These are phyloP conservation scores for Fusarium verrucosum DNA, from an alignment of 2,329 filamentous ascomycete species.

Conservation along the genomic window DNA sequence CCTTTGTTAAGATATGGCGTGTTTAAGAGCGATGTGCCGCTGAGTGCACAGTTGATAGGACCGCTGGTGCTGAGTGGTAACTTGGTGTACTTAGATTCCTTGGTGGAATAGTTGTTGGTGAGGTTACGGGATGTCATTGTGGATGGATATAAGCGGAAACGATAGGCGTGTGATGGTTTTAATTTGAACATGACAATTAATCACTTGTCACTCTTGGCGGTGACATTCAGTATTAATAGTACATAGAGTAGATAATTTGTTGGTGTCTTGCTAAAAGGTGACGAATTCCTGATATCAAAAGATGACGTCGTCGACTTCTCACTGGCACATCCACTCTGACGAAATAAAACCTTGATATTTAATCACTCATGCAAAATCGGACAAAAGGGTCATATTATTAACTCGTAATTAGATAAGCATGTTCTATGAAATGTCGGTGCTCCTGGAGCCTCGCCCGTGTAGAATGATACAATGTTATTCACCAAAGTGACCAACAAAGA, in stretches of 20 bases:
- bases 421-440: slow-evolving; percentile 55
- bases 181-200: slow-evolving; percentile 17
- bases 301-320: slow-evolving; percentile 35
- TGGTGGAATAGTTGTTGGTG: slow-evolving; percentile 16
- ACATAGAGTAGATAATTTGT: too few relatives aligned
- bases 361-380: slow-evolving; percentile 1
- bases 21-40: slow-evolving; percentile 50
- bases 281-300: not conserved
- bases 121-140: slow-evolving; percentile 2
- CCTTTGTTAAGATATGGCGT: slow-evolving; percentile 75
- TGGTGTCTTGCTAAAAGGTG: not conserved
- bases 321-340: slow-evolving; percentile 28
- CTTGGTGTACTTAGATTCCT: slow-evolving; percentile 40
- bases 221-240: slow-evolving; percentile 1
- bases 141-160: not conserved
- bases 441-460: slow-evolving; percentile 63
- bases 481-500: slow-evolving; percentile 39
- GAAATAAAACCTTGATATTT: slow-evolving; percentile 16
- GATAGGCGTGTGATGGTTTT: not conserved
- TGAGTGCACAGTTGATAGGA: slow-evolving; percentile 51
- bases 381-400: not conserved
- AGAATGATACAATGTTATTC: slow-evolving; percentile 28
- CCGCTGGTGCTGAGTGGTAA: slow-evolving; percentile 50
- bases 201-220: not conserved
- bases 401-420: not conserved